A percentile compares a stretch with the other conserved stretches of the same genome.
Conservation (phyloP, 768 basidiomycete genomes). For the Imleria badia region DNA sequence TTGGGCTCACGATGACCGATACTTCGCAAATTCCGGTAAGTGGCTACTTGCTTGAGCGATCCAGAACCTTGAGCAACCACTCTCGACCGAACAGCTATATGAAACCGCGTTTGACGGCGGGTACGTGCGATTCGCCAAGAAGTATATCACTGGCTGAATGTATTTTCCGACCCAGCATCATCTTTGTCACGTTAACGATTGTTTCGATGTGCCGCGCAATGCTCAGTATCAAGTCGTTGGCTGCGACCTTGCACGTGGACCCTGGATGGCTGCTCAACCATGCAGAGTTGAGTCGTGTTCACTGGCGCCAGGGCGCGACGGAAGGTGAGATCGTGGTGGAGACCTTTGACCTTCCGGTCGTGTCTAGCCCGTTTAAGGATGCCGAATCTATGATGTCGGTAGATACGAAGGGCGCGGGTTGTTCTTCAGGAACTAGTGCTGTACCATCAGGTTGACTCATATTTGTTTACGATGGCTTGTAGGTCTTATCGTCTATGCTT, state of each 20-base stretch:
- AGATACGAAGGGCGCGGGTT: not conserved
- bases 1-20: conserved; percentile 7
- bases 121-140: conserved; percentile 1
- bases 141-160: not conserved
- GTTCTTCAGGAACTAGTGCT: not conserved
- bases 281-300: conserved; percentile 45
- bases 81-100: conserved; percentile 7
- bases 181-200: conserved; percentile 6
- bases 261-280: conserved; percentile 45
- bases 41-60: not conserved
- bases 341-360: not conserved
- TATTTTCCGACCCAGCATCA: not conserved
- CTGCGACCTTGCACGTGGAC: conserved; percentile 40
- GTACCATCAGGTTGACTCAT: not conserved
- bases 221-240: conserved; percentile 44
- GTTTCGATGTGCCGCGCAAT: conserved; percentile 39
- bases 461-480: not conserved
- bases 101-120: not conserved
- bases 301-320: conserved; percentile 35
- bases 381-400: not conserved
- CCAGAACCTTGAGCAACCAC: not conserved
- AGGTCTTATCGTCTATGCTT: not conserved
- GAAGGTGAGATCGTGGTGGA: conserved; percentile 38
- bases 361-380: not conserved
- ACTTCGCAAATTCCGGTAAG: conserved; percentile 9